Percentiles rank a stretch among this genome's conserved stretches.
phyloP scores from a whole-genome alignment of 192 early-diverging fungal genomes.

The Diversispora epigaea region DNA sequence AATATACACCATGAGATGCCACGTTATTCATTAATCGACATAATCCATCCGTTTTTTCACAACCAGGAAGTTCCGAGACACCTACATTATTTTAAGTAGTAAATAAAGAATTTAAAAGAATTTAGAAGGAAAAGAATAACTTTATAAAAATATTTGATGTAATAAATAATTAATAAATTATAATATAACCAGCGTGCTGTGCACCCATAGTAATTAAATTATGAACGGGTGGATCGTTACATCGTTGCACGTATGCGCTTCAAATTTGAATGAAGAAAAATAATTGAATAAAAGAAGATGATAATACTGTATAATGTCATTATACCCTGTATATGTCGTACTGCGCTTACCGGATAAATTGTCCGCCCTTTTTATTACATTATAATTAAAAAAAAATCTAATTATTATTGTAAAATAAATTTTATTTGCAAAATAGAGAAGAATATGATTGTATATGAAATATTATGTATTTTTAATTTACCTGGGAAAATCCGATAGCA shows the following conservation, averaged over 20 bases:
- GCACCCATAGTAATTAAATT: constrained; percentile 86
- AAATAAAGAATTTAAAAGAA: background rate
- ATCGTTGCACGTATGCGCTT: constrained; percentile 81
- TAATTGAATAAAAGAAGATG: background rate
- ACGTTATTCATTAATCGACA: constrained; percentile 80
- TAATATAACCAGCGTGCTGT: constrained; percentile 65
- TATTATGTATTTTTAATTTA: constrained; percentile 20
- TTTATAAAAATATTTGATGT: no score
- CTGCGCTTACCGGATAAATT: constrained; percentile 40
- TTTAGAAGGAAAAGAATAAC: background rate
- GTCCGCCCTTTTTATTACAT: constrained; percentile 35
- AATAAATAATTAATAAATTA: no score
- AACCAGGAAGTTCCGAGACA: constrained; percentile 80
- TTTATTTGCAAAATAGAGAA: background rate
- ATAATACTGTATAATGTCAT: background rate
- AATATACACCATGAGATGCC: constrained; percentile 78
- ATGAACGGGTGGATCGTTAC: constrained; percentile 69
- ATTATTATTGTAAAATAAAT: background rate
- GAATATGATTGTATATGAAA: background rate
- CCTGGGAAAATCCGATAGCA: constrained; percentile 90
- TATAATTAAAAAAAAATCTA: background rate
- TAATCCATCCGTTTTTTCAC: constrained; percentile 50
- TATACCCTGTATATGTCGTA: background rate
- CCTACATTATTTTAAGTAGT: constrained; percentile 35
- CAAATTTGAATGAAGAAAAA: background rate